Evolutionary conservation across 768 basidiomycete species (phyloP).

Genomic region (Dacryopinax primogenitus): DNA sequence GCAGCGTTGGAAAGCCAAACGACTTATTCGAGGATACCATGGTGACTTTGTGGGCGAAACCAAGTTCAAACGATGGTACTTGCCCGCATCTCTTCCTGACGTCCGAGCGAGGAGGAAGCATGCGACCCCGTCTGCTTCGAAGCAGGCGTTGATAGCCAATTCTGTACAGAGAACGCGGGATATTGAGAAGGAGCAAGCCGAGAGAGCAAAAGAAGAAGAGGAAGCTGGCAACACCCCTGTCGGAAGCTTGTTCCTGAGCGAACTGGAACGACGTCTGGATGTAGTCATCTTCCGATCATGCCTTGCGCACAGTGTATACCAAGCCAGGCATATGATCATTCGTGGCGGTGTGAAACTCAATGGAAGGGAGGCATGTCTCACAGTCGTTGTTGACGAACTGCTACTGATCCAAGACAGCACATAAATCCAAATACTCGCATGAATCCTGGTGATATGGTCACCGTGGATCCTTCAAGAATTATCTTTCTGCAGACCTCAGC

Average conservation of each 20-base stretch:
- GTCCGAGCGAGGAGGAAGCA: conserved; percentile 48
- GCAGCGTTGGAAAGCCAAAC: conserved; percentile 80
- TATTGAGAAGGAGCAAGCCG: conserved; percentile 35
- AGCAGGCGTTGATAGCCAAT: not conserved
- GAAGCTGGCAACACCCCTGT: conserved; percentile 69
- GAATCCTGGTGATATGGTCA: conserved; percentile 87
- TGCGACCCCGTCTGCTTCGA: conserved; percentile 20
- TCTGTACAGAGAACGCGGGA: conserved; percentile 21
- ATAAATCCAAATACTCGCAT: conserved; percentile 73
- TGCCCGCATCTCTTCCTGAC: conserved; percentile 75
- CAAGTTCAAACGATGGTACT: conserved; percentile 89
- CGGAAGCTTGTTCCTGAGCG: conserved; percentile 86
- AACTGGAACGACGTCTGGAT: conserved; percentile 91
- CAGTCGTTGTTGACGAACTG: not conserved
- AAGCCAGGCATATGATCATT: conserved; percentile 72
- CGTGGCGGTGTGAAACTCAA: conserved; percentile 82
- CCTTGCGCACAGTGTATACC: conserved; percentile 77
- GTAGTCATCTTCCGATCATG: conserved; percentile 82
- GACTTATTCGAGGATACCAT: conserved; percentile 83
- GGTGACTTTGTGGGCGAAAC: conserved; percentile 88
- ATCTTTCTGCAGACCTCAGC: conserved; percentile 45
- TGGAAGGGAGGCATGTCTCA: conserved; percentile 60
- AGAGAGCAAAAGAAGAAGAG: conserved; percentile 40
- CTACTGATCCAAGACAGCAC: conserved; percentile 39
- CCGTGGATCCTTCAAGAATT: conserved; percentile 71